Evolutionary conservation across 73 alveolate species (phyloP).

Genomic region (Durusdinium trenchii): DNA sequence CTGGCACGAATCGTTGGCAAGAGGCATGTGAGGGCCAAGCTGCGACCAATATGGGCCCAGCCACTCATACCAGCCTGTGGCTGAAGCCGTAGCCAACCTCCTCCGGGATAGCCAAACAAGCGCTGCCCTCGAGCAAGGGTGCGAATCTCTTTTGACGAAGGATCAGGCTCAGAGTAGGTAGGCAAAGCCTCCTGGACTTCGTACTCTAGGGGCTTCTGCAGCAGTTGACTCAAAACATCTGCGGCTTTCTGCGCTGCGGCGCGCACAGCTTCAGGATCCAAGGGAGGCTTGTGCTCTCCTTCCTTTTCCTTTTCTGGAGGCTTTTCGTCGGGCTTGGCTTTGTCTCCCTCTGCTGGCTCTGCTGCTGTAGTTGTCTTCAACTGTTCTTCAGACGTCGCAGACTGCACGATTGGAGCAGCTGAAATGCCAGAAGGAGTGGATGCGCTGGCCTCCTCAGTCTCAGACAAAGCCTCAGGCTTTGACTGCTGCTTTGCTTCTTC

Average conservation of each 20-base stretch:
- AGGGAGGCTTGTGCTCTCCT: slow-evolving; percentile 35
- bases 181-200: slow-evolving; percentile 74
- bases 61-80: not conserved
- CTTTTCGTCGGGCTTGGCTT: not conserved
- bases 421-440: not conserved
- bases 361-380: not conserved
- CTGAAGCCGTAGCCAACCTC: slow-evolving; percentile 74
- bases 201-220: slow-evolving; percentile 62
- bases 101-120: slow-evolving; percentile 72
- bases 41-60: slow-evolving; percentile 95
- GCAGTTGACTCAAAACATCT: slow-evolving; percentile 46
- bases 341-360: not conserved
- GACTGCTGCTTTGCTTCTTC: not conserved
- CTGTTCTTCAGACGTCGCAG: not conserved
- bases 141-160: slow-evolving; percentile 34
- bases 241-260: slow-evolving; percentile 66
- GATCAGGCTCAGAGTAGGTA: slow-evolving; percentile 29
- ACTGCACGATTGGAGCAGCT: not conserved
- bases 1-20: slow-evolving; percentile 46
- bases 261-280: slow-evolving; percentile 77
- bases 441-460: not conserved
- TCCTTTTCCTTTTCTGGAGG: not conserved
- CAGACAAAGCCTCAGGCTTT: not conserved
- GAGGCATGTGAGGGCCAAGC: slow-evolving; percentile 54
- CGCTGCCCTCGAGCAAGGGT: slow-evolving; percentile 26